Base-by-base conservation (phyloP, 2,329 filamentous ascomycete genomes). In the Nothophaeocryptopus gaeumannii region DNA sequence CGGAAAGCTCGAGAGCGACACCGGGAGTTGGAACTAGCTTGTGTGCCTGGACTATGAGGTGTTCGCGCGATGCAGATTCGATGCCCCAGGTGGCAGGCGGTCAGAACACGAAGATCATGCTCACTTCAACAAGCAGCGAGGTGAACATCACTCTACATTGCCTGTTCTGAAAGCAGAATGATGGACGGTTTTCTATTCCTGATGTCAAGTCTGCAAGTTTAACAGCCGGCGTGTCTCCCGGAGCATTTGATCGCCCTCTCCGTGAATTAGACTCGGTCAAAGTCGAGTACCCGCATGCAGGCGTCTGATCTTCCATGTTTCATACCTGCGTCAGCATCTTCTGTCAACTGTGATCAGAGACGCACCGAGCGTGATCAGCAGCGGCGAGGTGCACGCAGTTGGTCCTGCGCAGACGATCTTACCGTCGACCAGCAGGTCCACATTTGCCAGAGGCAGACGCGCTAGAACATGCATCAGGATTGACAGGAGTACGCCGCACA, bases 1-100 rank as follows among this genome's bases (percentile, higher is more conserved):
- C 34, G 47, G 47, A 47, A 39, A 50, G 45, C 38, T 39, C 35
- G 47, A 37, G 57, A 59, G 58, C 57, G 52, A 55, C 57, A 48
- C 56, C 51, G 49, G 56, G 51, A 56, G 39, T 53, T 42, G 50
- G 43, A 50, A 47, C 29, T 53, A 59, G 56, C 39, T 33, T 53
- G 38, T 51, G 56, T 55, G 48, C 48, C 46, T 54, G 53, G 53
- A 37, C 40, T 46, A 39, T 42, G 44, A 47, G 53, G 49, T 44
- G 46, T 32, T 39, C 43, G 42, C 37, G 49, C 43, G 42, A 46
- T 47, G 39, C 47, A 43, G 36, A 40, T 32, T 37, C 37, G 34
- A 41, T 35, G 39, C 46, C 52, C 39, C 43, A 29, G 39, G 35
- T 36, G 34, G 20, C 42, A 20, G 45, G 41, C 49, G 54, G 45